These are phyloP conservation scores for Pichia sp. DNA, from an alignment of 1,139 yeast genomes.

Conservation along the genomic window DNA sequence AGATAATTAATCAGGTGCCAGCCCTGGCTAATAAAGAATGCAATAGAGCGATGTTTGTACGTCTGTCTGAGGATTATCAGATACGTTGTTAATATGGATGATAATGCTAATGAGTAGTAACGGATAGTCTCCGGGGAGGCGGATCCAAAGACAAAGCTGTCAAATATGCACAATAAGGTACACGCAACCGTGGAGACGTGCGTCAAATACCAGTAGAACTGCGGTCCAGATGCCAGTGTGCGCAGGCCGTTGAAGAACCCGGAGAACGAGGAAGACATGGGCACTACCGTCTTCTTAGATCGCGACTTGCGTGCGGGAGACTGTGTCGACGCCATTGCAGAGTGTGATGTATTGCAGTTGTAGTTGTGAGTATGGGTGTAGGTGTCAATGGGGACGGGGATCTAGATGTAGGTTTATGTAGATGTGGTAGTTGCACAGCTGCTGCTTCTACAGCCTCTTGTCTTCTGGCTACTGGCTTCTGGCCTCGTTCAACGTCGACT, in stretches of 20 bases:
- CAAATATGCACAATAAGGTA: conserved; percentile 29
- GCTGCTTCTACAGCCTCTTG: no score
- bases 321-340: no score
- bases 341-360: no score
- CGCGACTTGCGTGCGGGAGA: no score
- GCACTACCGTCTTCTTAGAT: no score
- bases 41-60: conserved; percentile 28
- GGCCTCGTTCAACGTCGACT: no score
- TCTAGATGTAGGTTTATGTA: no score
- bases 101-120: conserved; percentile 34
- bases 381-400: no score
- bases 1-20: conserved; percentile 21
- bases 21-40: conserved; percentile 23
- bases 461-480: no score
- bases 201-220: conserved; percentile 49
- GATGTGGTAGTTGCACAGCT: no score
- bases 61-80: conserved; percentile 42
- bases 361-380: no score
- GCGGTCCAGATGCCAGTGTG: conserved; percentile 31
- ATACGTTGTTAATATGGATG: conserved; percentile 40
- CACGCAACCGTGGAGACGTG: conserved; percentile 36
- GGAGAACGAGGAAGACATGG: no score
- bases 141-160: conserved; percentile 29
- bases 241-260: conserved; percentile 3
- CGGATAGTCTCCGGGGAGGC: conserved; percentile 25